Evolutionary conservation across 805 yeast species (phyloP), one percentile per base, ranked within the genome.

Genomic region (Spathaspora boniae): DNA sequence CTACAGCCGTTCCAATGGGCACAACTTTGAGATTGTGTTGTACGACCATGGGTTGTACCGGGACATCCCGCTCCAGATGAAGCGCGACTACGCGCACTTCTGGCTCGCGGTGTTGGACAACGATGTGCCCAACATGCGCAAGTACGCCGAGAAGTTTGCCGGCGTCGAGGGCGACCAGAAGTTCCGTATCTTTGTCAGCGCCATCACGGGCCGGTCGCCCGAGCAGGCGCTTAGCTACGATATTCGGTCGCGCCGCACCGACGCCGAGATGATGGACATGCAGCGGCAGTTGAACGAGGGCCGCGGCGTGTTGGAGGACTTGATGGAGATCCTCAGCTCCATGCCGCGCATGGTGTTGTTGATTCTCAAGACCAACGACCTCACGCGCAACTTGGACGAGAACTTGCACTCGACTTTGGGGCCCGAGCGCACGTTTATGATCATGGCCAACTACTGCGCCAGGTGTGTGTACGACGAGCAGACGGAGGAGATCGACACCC

Each of bases 21-120:
- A 82, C 53, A 89, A 91, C 54, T 93, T 93, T 56, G 98, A 93
- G 58, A 86, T 93, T 34, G 69, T 93, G 5, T 68, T 93, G 14
- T 94, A 87, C 55, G 99, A 93, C 60, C 98, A 93, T 58, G 99
- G 98, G 0, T 68, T 93, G 14, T 93, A 93, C 56, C 71, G 99
- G 41, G 77, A 82, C 40, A 87, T 94, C 9, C 83, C 95, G 1
- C 66, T 81, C 2, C 72, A 76, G 36, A 76, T 83, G 75, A 77
- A 95, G 43, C 66, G 87, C 14, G 82, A 83, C 41, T 93, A 93
- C 56, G 85, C 97, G 1, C 83, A 79, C 43, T 86, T 93, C 54
- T 93, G 99, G 99, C 64, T 93, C 14, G 86, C 96, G 0, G 62
- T 93, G 34, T 60, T 93, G 40, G 91, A 87, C 46, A 74, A 74